Conservation (phyloP, 2,329 filamentous ascomycete species). For the Tolypocladium tropicale region DNA sequence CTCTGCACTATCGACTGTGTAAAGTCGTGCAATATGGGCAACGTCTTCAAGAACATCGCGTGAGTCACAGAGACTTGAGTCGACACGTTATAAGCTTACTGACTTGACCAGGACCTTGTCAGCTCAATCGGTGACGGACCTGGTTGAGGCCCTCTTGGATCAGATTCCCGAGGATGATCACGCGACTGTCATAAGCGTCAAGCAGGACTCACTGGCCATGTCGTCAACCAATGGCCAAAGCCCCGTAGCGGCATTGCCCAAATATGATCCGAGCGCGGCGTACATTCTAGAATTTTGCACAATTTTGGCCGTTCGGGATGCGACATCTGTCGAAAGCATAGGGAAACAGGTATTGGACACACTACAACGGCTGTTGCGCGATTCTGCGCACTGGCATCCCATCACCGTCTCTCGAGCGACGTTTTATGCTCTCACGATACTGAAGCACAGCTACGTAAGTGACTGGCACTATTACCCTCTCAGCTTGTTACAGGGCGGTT, state of each 20-base stretch:
- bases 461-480: not conserved
- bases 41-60: slow-evolving; percentile 75
- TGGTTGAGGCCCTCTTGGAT: slow-evolving; percentile 62
- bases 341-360: slow-evolving; percentile 73
- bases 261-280: slow-evolving; percentile 77
- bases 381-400: slow-evolving; percentile 68
- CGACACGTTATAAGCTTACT: not conserved
- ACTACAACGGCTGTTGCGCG: slow-evolving; percentile 71
- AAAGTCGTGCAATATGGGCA: slow-evolving; percentile 74
- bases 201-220: slow-evolving; percentile 64
- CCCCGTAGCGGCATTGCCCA: slow-evolving; percentile 29
- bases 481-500: not conserved
- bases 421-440: slow-evolving; percentile 74
- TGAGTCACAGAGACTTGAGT: slow-evolving; percentile 30
- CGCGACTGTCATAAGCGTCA: slow-evolving; percentile 76
- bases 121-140: slow-evolving; percentile 15
- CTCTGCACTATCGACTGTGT: slow-evolving; percentile 91
- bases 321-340: slow-evolving; percentile 58
- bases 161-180: slow-evolving; percentile 78
- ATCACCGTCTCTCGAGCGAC: slow-evolving; percentile 76
- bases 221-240: slow-evolving; percentile 45
- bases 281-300: slow-evolving; percentile 91
- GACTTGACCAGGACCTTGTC: slow-evolving; percentile 24
- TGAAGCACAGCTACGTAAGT: slow-evolving; percentile 77
- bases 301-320: slow-evolving; percentile 65